These are phyloP conservation scores for Raphanus raphanistrum DNA, from an alignment of 345 rosid genomes.

Conservation along the genomic window DNA sequence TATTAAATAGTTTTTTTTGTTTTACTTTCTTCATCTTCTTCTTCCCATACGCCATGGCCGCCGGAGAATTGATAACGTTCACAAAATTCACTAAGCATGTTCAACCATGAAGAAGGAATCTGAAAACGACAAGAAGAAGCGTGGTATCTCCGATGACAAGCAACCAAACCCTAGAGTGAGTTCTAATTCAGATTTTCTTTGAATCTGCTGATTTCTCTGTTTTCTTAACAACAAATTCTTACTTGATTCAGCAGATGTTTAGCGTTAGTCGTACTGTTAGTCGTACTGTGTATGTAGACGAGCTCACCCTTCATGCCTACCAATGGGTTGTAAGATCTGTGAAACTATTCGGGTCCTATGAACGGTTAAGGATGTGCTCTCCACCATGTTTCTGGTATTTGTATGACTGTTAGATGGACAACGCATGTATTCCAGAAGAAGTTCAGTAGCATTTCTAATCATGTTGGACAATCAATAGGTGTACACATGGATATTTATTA, in stretches of 20 bases:
- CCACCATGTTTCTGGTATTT: no score
- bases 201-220: background rate
- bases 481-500: constrained; percentile 14
- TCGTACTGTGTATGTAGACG: no score
- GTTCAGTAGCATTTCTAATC: constrained; percentile 97
- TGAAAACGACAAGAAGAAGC: constrained; percentile 49
- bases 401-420: no score
- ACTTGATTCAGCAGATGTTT: constrained; percentile 56
- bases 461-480: constrained; percentile 93
- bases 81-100: no score
- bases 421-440: constrained; percentile 93
- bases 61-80: no score
- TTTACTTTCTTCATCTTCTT: no score
- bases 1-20: no score
- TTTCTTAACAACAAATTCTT: background rate
- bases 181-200: background rate
- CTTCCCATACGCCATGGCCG: no score
- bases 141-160: constrained; percentile 40
- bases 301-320: background rate
- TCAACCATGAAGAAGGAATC: constrained; percentile 38
- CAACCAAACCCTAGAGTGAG: constrained; percentile 68
- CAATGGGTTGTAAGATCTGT: no score
- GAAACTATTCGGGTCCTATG: no score
- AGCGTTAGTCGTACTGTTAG: constrained; percentile 60
- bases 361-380: no score